phyloP scores from a whole-genome alignment of 2,329 filamentous ascomycete species.

The Diaporthe velutina region DNA sequence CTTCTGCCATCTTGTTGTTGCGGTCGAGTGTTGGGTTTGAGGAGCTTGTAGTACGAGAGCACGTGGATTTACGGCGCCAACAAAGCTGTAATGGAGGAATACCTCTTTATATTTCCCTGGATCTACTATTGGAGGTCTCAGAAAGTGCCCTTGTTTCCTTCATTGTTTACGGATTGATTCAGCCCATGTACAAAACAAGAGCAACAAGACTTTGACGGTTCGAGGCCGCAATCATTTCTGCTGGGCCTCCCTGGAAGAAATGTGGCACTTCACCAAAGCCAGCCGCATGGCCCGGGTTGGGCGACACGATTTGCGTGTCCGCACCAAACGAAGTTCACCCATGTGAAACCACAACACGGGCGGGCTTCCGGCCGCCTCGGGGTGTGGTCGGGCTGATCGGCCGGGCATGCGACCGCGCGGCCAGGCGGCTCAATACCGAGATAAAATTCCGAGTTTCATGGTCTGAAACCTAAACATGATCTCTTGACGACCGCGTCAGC shows the following conservation, averaged over 20 bases:
- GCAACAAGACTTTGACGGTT: neutral
- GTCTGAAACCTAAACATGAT: neutral
- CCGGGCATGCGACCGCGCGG: neutral
- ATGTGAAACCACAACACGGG: slow-evolving; percentile 4
- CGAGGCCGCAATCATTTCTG: neutral
- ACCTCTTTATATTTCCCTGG: neutral
- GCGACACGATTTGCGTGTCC: neutral
- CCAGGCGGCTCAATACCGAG: neutral
- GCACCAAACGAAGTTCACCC: neutral
- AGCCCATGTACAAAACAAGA: neutral
- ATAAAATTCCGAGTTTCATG: neutral
- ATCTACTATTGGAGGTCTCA: neutral
- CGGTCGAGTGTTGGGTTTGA: no score
- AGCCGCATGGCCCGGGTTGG: neutral
- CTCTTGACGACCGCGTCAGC: neutral
- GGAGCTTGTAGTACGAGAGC: neutral
- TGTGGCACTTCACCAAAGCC: neutral
- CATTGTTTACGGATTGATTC: neutral
- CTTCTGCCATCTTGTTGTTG: neutral
- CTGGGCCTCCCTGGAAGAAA: neutral
- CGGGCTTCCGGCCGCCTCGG: neutral
- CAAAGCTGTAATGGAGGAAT: neutral
- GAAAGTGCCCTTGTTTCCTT: neutral
- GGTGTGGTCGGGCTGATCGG: neutral
- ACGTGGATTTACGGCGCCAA: neutral